Conservation (phyloP, 768 basidiomycete genomes). For the Inosperma sp. region DNA sequence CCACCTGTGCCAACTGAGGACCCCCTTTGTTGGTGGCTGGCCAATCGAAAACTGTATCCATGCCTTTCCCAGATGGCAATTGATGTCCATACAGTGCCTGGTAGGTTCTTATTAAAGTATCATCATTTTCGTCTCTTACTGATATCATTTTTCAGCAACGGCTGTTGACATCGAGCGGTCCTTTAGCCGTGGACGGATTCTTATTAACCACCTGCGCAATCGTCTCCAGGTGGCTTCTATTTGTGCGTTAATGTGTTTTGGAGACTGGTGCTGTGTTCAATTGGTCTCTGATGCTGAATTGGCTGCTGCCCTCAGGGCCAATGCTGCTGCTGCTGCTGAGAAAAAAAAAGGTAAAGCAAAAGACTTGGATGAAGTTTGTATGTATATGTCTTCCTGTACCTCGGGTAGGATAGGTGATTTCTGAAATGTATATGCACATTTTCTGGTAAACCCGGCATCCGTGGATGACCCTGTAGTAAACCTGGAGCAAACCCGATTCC, state of each 20-base stretch:
- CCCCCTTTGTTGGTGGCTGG: constrained; percentile 1
- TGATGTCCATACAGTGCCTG: background rate
- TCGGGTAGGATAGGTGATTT: background rate
- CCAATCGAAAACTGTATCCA: background rate
- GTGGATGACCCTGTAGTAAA: background rate
- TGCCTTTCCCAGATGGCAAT: background rate
- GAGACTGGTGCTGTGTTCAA: background rate
- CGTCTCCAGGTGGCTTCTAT: background rate
- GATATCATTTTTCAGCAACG: background rate
- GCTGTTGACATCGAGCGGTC: background rate
- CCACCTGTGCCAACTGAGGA: background rate
- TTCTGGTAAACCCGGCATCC: background rate
- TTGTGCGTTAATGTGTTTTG: constrained; percentile 2
- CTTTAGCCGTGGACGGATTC: background rate
- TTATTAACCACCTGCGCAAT: background rate
- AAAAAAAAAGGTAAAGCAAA: constrained; percentile 1
- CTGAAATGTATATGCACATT: background rate
- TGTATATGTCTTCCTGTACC: background rate
- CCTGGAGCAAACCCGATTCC: background rate
- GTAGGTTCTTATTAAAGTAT: background rate
- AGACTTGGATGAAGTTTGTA: background rate
- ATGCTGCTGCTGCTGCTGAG: background rate
- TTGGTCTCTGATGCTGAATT: background rate
- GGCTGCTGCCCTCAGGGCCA: background rate
- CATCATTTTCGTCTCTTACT: background rate